Evolutionary conservation across 2,329 filamentous ascomycete genomes (phyloP).

Genomic region (Sodiomyces alkalinus): DNA sequence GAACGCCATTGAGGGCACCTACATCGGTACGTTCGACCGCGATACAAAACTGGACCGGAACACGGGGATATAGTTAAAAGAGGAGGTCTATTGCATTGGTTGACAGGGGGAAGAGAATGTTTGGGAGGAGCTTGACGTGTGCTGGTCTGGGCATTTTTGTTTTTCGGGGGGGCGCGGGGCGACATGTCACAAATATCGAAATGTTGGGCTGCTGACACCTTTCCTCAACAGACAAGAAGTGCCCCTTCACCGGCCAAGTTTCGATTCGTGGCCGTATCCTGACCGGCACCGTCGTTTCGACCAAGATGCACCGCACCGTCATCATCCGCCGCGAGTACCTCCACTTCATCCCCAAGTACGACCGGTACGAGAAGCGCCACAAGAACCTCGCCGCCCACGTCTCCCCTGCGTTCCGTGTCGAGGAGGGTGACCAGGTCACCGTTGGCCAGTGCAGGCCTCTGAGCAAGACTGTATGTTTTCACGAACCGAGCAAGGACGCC

Average conservation of each 20-base stretch:
- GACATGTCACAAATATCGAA: background rate
- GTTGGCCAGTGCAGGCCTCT: conserved; percentile 99
- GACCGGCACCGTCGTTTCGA: conserved; percentile 96
- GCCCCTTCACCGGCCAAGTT: conserved; percentile 97
- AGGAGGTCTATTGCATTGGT: no score
- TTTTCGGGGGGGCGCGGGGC: conserved; percentile 1
- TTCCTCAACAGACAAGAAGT: conserved; percentile 90
- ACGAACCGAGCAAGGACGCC: conserved; percentile 1
- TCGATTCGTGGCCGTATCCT: conserved; percentile 99
- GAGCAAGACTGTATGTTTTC: conserved; percentile 97
- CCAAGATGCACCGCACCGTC: conserved; percentile 99
- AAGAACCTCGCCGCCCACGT: conserved; percentile 99
- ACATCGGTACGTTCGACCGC: conserved; percentile 71
- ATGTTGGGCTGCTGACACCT: background rate
- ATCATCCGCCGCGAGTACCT: conserved; percentile 99
- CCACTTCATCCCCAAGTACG: conserved; percentile 99
- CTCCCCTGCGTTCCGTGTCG: conserved; percentile 98
- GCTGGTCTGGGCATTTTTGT: background rate
- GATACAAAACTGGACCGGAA: conserved; percentile 1
- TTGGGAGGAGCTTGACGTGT: no score
- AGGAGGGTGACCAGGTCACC: conserved; percentile 98
- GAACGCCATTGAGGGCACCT: conserved; percentile 95
- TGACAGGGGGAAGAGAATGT: conserved; percentile 1
- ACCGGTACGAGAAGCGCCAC: conserved; percentile 99
- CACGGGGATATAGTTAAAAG: conserved; percentile 1